Conservation (phyloP, 2,329 filamentous ascomycete species). For the Fusarium piperis region DNA sequence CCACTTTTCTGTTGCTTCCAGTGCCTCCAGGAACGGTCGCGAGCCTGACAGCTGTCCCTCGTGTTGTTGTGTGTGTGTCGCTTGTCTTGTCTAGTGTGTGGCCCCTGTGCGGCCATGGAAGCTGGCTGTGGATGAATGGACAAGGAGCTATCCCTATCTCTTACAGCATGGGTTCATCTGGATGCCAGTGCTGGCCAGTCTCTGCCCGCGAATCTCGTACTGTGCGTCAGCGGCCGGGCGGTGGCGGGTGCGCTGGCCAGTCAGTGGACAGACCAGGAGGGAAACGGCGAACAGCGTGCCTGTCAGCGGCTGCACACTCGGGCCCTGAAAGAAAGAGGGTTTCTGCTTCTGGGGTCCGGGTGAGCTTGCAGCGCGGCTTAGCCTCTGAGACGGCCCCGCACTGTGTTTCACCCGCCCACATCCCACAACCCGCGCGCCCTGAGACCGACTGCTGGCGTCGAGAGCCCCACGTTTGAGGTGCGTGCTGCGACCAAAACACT, state of each 20-base stretch:
- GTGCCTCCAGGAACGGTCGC: constrained; percentile 18
- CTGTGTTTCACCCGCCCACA: constrained; percentile 34
- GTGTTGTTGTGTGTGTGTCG: constrained; percentile 3
- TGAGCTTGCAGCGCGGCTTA: background rate
- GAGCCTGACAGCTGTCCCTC: constrained; percentile 26
- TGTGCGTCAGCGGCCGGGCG: constrained; percentile 13
- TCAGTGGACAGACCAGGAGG: background rate
- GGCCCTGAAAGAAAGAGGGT: constrained; percentile 1
- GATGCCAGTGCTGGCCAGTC: constrained; percentile 3
- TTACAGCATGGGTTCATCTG: constrained; percentile 22
- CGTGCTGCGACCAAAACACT: constrained; percentile 28
- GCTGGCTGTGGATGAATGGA: constrained; percentile 1
- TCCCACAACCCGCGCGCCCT: constrained; percentile 5
- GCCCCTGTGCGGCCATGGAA: constrained; percentile 1
- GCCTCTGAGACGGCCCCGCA: constrained; percentile 22
- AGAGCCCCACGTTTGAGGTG: constrained; percentile 17
- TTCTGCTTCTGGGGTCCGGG: constrained; percentile 14
- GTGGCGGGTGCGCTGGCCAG: constrained; percentile 23
- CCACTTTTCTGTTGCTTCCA: constrained; percentile 15
- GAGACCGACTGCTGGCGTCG: constrained; percentile 25
- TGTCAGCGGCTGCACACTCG: constrained; percentile 18
- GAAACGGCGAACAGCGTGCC: constrained; percentile 16
- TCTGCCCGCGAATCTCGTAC: constrained; percentile 11
- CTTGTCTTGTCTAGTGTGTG: constrained; percentile 2
- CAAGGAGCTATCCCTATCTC: constrained; percentile 7